These are phyloP conservation scores for Aspergillus nanangensis DNA, from an alignment of 495 filamentous ascomycete species.

Conservation along the genomic window DNA sequence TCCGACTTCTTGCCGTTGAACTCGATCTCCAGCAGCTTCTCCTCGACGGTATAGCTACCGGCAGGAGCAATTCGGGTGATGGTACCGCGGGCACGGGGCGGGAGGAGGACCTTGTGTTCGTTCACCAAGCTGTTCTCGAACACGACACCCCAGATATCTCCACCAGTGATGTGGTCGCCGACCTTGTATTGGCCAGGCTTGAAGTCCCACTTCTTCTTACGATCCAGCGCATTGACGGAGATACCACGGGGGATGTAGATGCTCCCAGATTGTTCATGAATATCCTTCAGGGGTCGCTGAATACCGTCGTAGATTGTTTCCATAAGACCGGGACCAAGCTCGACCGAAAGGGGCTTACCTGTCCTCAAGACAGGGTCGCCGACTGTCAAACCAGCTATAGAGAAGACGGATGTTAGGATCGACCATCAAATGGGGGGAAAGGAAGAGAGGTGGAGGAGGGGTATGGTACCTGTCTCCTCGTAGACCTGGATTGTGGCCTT, in stretches of 20 bases:
- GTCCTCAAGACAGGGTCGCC: constrained; percentile 89
- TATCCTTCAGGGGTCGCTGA: constrained; percentile 86
- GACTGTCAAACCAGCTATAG: constrained; percentile 84
- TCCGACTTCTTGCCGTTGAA: constrained; percentile 94
- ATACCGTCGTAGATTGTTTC: constrained; percentile 99
- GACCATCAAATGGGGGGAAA: constrained; percentile 13
- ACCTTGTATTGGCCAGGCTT: constrained; percentile 80
- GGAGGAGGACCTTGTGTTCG: constrained; percentile 94
- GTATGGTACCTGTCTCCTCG: constrained; percentile 92
- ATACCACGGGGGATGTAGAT: constrained; percentile 99
- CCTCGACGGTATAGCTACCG: constrained; percentile 89
- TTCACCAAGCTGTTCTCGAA: constrained; percentile 94
- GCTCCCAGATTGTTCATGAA: constrained; percentile 67
- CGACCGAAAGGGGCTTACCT: constrained; percentile 93
- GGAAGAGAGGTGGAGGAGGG: constrained; percentile 12
- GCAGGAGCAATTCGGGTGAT: constrained; percentile 86
- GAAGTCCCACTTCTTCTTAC: constrained; percentile 92
- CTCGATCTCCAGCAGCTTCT: constrained; percentile 93
- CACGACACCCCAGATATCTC: constrained; percentile 89
- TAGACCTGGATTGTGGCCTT: constrained; percentile 98
- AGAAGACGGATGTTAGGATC: constrained; percentile 7
- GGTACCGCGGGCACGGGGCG: constrained; percentile 82
- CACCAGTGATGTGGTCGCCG: constrained; percentile 93
- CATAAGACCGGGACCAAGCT: constrained; percentile 94
- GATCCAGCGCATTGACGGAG: constrained; percentile 79